These are phyloP conservation scores for Ogataea nonfermentans DNA, from an alignment of 805 yeast genomes.

Conservation along the genomic window DNA sequence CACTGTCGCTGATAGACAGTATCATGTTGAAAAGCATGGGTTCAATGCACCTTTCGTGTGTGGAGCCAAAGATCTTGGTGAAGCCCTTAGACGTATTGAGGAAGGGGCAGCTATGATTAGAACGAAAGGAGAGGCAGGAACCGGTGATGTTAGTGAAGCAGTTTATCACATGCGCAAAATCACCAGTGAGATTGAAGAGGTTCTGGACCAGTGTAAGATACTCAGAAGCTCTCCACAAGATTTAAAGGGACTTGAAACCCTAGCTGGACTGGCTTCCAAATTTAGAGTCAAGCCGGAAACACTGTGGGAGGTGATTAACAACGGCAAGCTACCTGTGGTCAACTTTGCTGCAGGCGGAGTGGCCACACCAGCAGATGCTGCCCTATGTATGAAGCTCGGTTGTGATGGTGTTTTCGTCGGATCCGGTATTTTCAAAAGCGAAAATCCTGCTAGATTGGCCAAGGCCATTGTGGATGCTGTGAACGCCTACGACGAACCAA, in stretches of 20 bases:
- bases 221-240: slow-evolving; percentile 2
- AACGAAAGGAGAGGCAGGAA: slow-evolving; percentile 88
- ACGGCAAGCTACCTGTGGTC: slow-evolving; percentile 73
- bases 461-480: slow-evolving; percentile 79
- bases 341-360: slow-evolving; percentile 89
- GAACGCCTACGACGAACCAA: slow-evolving; percentile 63
- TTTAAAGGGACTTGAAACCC: slow-evolving; percentile 26
- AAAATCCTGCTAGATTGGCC: slow-evolving; percentile 71
- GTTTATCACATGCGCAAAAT: slow-evolving; percentile 69
- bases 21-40: slow-evolving; percentile 59
- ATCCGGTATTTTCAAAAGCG: slow-evolving; percentile 74
- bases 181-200: slow-evolving; percentile 51
- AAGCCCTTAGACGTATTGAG: slow-evolving; percentile 71
- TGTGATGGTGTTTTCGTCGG: slow-evolving; percentile 78
- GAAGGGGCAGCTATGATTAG: slow-evolving; percentile 89
- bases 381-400: slow-evolving; percentile 78
- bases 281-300: slow-evolving; percentile 59
- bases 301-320: slow-evolving; percentile 46
- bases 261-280: slow-evolving; percentile 51
- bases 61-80: slow-evolving; percentile 80
- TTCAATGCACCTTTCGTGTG: slow-evolving; percentile 79
- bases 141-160: slow-evolving; percentile 84
- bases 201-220: slow-evolving; percentile 26
- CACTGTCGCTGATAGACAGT: slow-evolving; percentile 72
- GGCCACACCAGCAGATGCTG: slow-evolving; percentile 87